These are phyloP conservation scores for Paecilomyces sp. DNA, from an alignment of 2,329 filamentous ascomycete genomes.

Conservation along the genomic window DNA sequence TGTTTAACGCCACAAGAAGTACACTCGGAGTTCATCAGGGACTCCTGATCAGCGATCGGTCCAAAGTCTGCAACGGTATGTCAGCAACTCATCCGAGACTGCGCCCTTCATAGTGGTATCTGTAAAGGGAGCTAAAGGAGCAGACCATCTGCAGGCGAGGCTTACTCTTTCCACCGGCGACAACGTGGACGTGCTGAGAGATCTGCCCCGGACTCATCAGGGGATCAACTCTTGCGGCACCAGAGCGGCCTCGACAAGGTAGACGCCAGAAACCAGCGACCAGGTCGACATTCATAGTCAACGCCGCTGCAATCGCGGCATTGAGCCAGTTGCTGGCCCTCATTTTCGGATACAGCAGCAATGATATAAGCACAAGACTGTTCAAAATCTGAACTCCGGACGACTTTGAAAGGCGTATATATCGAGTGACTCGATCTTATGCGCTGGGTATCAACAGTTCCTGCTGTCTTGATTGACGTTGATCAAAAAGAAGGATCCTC, in stretches of 20 bases:
- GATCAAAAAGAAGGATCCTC: neutral
- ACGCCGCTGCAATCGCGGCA: slow-evolving; percentile 8
- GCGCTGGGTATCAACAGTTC: neutral
- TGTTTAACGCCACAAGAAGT: slow-evolving; percentile 73
- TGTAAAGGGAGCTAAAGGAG: neutral
- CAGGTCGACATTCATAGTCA: slow-evolving; percentile 24
- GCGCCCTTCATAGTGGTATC: neutral
- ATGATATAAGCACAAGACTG: neutral
- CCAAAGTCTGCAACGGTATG: slow-evolving; percentile 53
- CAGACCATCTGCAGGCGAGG: slow-evolving; percentile 10
- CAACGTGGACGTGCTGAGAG: slow-evolving; percentile 63
- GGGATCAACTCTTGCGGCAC: slow-evolving; percentile 68
- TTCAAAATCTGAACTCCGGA: neutral
- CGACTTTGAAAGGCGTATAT: too few relatives aligned
- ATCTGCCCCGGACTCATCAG: slow-evolving; percentile 56
- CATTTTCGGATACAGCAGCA: neutral
- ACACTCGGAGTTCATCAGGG: slow-evolving; percentile 58
- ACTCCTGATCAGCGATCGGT: slow-evolving; percentile 48
- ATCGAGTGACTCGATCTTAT: neutral
- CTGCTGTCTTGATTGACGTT: neutral
- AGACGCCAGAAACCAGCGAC: slow-evolving; percentile 79
- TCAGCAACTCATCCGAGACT: slow-evolving; percentile 6
- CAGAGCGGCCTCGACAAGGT: slow-evolving; percentile 67
- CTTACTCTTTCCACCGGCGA: slow-evolving; percentile 72
- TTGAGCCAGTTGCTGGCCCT: neutral